Conservation (phyloP, 2,329 filamentous ascomycete species). For the Alternaria solani region DNA sequence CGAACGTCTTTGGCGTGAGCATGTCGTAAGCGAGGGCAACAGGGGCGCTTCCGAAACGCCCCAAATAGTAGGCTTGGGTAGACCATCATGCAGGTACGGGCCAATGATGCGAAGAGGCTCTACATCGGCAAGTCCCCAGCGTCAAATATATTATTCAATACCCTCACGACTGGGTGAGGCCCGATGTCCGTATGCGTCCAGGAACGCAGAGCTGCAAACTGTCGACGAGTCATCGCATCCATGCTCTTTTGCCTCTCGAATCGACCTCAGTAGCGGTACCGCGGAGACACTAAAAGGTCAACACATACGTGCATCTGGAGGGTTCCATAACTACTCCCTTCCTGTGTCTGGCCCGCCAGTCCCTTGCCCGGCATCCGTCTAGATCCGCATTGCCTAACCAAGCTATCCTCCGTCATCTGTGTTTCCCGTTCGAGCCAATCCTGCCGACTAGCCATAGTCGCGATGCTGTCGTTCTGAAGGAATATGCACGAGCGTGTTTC, state of each 20-base stretch:
- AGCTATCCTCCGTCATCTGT: slow-evolving; percentile 8
- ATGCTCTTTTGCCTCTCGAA: not conserved
- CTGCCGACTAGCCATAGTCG: slow-evolving; percentile 19
- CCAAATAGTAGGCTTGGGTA: slow-evolving; percentile 29
- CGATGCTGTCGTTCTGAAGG: slow-evolving; percentile 23
- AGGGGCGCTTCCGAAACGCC: slow-evolving; percentile 43
- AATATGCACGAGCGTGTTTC: slow-evolving; percentile 28
- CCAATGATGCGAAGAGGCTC: slow-evolving; percentile 22
- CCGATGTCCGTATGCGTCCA: slow-evolving; percentile 1
- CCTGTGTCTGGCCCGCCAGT: slow-evolving; percentile 9
- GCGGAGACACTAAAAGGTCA: not conserved
- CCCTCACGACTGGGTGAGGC: slow-evolving; percentile 16
- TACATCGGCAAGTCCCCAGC: slow-evolving; percentile 19
- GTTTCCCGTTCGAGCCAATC: slow-evolving; percentile 13
- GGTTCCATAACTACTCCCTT: slow-evolving; percentile 4
- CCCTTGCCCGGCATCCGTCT: slow-evolving; percentile 11
- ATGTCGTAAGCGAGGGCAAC: slow-evolving; percentile 24
- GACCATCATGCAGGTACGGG: slow-evolving; percentile 35
- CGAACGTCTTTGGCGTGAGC: slow-evolving; percentile 20
- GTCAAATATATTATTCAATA: slow-evolving; percentile 24
- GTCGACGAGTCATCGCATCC: slow-evolving; percentile 1
- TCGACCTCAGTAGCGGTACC: not conserved
- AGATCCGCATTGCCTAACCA: slow-evolving; percentile 12
- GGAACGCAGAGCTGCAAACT: slow-evolving; percentile 9
- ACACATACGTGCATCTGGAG: not conserved